Evolutionary conservation across 371 early-diverging fungal genomes (phyloP), one percentile per base, ranked within the genome.

Genomic region (Umbelopsis sp.): DNA sequence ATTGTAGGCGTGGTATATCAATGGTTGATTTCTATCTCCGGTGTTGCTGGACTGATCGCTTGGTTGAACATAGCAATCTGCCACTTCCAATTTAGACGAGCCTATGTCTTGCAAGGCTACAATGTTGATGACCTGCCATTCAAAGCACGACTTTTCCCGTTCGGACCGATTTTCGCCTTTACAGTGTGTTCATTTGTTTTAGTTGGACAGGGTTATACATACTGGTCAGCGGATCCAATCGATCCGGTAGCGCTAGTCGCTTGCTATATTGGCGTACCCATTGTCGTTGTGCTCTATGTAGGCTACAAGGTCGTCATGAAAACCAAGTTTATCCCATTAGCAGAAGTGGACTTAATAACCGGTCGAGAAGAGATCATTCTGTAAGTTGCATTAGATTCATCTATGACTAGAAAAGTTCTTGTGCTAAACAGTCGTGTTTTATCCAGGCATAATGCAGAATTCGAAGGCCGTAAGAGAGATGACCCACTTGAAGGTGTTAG

Each of bases 51-150:
- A 32, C 87, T 94, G 69, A 80, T 92, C 53, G 89, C 93, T 63
- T 96, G 96, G 96, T 65, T 80, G 52, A 78, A 91, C 69, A 96
- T 96, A 72, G 84, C 87, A 7, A 76, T 89, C 44, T 84, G 87
- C 63, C 94, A 96, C 72, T 83, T 87, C 63, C 90, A 94, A 16
- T 96, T 96, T 89, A 91, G 95, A 48, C 83, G 80, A 62, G 95
- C 95, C 12, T 91, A 86, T 71, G 71, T 79, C 25, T 84, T 84
- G 16, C 96, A 96, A 76, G 92, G 92, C 7, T 84, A 83, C 45
- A 72, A 78, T 10, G 74, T 91, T 50, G 72, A 76, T 6, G 92
- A 90, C 41, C 78, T 96, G 37, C 93, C 94, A 0, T 96, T 92
- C 74, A 72, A 73, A 45, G 89, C 95, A 0, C 83, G 87, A 9